Conservation (phyloP, 169 alveolate genomes). For the Plasmodium yoelii region DNA sequence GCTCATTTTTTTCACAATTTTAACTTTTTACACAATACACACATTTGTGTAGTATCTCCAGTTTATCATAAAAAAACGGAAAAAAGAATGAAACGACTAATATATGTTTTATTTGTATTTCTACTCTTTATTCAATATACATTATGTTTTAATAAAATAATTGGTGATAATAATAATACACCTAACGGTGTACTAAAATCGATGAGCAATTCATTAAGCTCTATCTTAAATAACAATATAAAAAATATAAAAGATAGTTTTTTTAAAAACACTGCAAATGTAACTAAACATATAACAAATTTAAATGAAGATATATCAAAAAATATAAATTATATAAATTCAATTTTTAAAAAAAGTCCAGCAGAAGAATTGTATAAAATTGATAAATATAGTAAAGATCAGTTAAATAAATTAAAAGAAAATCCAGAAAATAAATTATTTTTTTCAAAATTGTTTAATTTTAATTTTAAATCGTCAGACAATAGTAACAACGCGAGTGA, state of each 20-base stretch:
- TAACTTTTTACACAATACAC: too few relatives aligned
- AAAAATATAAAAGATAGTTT: slow-evolving; percentile 19
- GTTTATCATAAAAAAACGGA: too few relatives aligned
- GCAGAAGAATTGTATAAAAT: slow-evolving; percentile 28
- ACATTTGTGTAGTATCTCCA: too few relatives aligned
- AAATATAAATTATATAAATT: slow-evolving; percentile 9
- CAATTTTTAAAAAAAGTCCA: slow-evolving; percentile 15
- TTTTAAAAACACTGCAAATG: slow-evolving; percentile 3
- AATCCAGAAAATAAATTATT: slow-evolving; percentile 13
- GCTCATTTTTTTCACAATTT: too few relatives aligned
- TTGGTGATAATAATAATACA: background rate
- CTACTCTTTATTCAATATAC: too few relatives aligned
- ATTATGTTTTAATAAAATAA: background rate
- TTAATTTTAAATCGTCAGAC: background rate
- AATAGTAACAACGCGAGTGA: background rate
- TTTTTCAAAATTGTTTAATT: slow-evolving; percentile 18
- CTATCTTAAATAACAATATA: background rate
- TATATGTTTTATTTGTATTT: too few relatives aligned
- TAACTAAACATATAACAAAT: slow-evolving; percentile 19
- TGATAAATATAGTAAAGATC: slow-evolving; percentile 17
- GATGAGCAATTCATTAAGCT: background rate
- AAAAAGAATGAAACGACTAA: too few relatives aligned
- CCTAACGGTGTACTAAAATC: slow-evolving; percentile 4
- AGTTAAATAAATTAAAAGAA: slow-evolving; percentile 27
- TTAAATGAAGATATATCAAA: slow-evolving; percentile 39